phyloP scores from a whole-genome alignment of 208 protist species.

The Leishmania tarentolae region DNA sequence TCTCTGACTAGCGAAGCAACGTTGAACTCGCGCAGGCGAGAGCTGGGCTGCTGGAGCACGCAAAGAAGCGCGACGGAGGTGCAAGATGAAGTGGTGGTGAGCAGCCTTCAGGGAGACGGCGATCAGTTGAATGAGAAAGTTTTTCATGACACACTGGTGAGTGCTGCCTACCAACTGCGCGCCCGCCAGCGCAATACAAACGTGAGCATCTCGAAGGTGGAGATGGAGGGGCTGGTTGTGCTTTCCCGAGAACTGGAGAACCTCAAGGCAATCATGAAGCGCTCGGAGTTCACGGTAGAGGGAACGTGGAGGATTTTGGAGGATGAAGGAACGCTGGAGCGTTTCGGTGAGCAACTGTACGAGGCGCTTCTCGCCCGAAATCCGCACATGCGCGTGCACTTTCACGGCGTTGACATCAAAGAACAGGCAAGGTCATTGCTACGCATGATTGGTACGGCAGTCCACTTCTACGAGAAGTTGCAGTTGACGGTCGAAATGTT shows the following conservation, averaged over 20 bases:
- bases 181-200: constrained; percentile 46
- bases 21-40: constrained; percentile 2
- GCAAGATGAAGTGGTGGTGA: background rate
- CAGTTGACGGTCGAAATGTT: constrained; percentile 64
- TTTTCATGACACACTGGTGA: constrained; percentile 46
- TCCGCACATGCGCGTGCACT: constrained; percentile 49
- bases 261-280: constrained; percentile 53
- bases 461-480: constrained; percentile 72
- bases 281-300: constrained; percentile 56
- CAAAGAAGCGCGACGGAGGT: background rate
- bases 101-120: constrained; percentile 10
- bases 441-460: constrained; percentile 67
- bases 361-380: constrained; percentile 58
- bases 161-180: constrained; percentile 43
- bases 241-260: constrained; percentile 71
- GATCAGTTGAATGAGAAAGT: constrained; percentile 8
- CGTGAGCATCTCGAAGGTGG: constrained; percentile 41
- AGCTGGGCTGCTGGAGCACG: constrained; percentile 14
- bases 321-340: constrained; percentile 50
- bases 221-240: constrained; percentile 62
- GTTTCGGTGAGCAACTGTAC: constrained; percentile 66
- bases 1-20: constrained; percentile 9
- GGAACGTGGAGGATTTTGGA: constrained; percentile 72
- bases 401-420: constrained; percentile 63
- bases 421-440: constrained; percentile 64